These are phyloP conservation scores for Tephrocybe sp. DNA, from an alignment of 768 basidiomycete species.

Conservation along the genomic window DNA sequence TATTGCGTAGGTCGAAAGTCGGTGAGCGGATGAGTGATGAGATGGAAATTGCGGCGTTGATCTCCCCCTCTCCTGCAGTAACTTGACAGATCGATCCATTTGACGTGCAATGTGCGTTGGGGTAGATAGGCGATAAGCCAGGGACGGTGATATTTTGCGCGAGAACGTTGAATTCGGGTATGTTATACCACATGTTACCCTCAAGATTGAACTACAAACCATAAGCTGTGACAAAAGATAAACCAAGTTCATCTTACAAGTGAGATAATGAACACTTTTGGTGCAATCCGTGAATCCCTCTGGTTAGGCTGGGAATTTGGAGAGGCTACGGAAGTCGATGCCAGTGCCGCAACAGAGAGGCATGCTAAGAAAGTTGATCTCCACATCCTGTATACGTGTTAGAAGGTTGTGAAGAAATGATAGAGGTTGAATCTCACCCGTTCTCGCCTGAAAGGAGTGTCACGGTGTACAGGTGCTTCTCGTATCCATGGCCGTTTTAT, in stretches of 20 bases:
- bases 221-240: neutral
- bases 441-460: too few species aligned
- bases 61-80: conserved; percentile 4
- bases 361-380: too few species aligned
- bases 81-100: conserved; percentile 6
- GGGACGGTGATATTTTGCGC: conserved; percentile 5
- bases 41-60: conserved; percentile 8
- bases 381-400: too few species aligned
- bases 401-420: too few species aligned
- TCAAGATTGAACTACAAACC: conserved; percentile 1
- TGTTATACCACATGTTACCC: conserved; percentile 5
- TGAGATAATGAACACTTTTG: conserved; percentile 1
- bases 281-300: neutral
- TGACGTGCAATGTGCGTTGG: conserved; percentile 2
- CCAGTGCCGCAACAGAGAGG: too few species aligned
- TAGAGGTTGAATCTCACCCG: too few species aligned
- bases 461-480: too few species aligned
- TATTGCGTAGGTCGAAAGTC: neutral
- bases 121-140: conserved; percentile 3
- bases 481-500: too few species aligned
- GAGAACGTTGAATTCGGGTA: conserved; percentile 7
- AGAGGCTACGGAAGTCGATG: too few species aligned
- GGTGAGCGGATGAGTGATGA: conserved; percentile 3
- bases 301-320: too few species aligned
- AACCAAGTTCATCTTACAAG: neutral